Base-by-base conservation (phyloP, 2,329 filamentous ascomycete species). In the Penicillium crustosum region DNA sequence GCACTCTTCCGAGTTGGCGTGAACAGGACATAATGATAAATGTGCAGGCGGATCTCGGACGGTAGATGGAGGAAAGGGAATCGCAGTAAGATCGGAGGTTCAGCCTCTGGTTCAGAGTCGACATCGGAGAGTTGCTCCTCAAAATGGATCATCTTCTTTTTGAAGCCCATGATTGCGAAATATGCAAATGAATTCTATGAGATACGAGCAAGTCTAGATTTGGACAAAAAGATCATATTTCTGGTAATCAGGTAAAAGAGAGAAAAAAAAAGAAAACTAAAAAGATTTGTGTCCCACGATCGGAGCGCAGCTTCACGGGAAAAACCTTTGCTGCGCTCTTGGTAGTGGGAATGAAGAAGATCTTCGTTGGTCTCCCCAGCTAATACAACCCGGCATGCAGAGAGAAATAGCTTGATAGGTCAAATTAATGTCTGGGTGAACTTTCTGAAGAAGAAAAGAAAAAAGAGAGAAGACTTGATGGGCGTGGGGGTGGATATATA, bases 351-450 rank as follows among this genome's bases (percentile, higher is more conserved):
- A 49, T 60, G 66, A 70, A 73, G 70, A 67, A 65, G 56, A 61
- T 59, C 68, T 69, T 71, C 72, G 59, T 77, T 71, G 58, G 71
- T 81, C 78, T 81, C 69, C 79, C 79, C 78, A 78, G 75, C 73
- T 78, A 78, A 75, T 80, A 77, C 85, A 88, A 85, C 85, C 79
- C 81, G 73, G 74, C 78, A 80, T 78, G 78, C 81, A 82, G 78
- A 69, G 69, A 71, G 68, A 61, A 64, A 60, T 61, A 61, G 79
- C 74, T 72, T 79, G 79, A 71, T 73, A 77, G 78, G 83, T 83
- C 84, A 86, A 86, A 85, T 85, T 80, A 53, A 73, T 74, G 73
- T 74, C 76, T 78, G 76, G 78, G 81, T 81, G 72, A 77, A 85
- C 85, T 81, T 85, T 86, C 84, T 77, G 73, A 66, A 70, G 73